Evolutionary conservation across 352 stramenopile genomes (phyloP), one percentile per base, ranked within the genome.

Genomic region (Phytophthora pisi): DNA sequence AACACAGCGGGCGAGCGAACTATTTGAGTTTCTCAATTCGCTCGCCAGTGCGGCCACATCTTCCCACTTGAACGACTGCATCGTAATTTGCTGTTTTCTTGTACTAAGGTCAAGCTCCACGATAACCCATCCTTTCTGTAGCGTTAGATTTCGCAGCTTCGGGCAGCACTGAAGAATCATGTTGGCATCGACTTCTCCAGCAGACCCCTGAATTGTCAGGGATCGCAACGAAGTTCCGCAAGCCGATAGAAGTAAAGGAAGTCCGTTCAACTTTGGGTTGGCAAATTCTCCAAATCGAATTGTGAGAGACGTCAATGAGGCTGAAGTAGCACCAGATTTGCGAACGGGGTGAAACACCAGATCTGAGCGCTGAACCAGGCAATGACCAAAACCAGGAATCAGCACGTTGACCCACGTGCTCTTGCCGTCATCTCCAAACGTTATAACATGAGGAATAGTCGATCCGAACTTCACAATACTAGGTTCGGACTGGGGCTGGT

Each of bases 81-180:
- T n/a, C 10, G 24, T 5, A 13, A 36, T 4, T 8, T 20, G 11
- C 23, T 54, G 23, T 5, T 54, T 54, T 13, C 49, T 54, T 40
- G 16, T 38, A 23, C 26, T 54, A 13, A 54, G 15, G 23, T 54
- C 49, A 15, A 54, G 18, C 11, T 26, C 4, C 10, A 38, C 23
- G 24, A 20, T 36, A 20, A 54, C 49, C 10, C 49, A 36, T 18
- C 49, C 49, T 54, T 20, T 34, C 23, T 36, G 26, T 20, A 38
- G 49, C 2, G 23, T 20, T 20, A 54, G 23, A 6, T 23, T 4
- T 16, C 26, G 24, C 6, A 54, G 28, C 6, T 54, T 54, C 9
- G 49, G 49, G 24, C 49, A 54, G n/a, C 18, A 58, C 11, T 28
- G 36, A 46, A 46, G 36, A 16, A 46, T 47, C 31, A 31, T n/a